These are phyloP conservation scores for Hygrophorus pudorinus DNA, from an alignment of 768 basidiomycete genomes.

Conservation along the genomic window DNA sequence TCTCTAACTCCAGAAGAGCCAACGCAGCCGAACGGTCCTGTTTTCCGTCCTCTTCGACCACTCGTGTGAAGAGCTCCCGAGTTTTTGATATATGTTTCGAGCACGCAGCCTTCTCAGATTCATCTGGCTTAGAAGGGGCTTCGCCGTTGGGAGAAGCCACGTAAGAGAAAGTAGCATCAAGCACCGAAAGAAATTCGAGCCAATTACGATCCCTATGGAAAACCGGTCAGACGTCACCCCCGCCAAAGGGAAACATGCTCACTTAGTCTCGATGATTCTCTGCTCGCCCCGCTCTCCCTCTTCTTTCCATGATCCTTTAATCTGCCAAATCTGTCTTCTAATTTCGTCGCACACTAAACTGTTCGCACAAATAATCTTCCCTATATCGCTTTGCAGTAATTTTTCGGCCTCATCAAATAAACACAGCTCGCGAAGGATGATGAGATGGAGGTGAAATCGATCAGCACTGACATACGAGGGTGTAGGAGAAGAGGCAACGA, in stretches of 20 bases:
- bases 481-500: constrained; percentile 52
- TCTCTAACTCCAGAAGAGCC: constrained; percentile 69
- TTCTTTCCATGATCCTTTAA: constrained; percentile 44
- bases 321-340: constrained; percentile 59
- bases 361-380: constrained; percentile 54
- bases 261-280: constrained; percentile 54
- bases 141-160: constrained; percentile 15
- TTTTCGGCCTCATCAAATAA: constrained; percentile 63
- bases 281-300: constrained; percentile 54
- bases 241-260: constrained; percentile 12
- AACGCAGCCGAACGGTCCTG: constrained; percentile 69
- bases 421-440: constrained; percentile 58
- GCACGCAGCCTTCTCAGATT: constrained; percentile 27
- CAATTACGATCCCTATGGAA: constrained; percentile 67
- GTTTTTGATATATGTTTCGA: constrained; percentile 31
- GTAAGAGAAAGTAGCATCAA: constrained; percentile 55
- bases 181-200: constrained; percentile 69
- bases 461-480: constrained; percentile 61
- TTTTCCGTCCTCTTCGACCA: constrained; percentile 57
- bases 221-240: constrained; percentile 1
- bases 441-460: constrained; percentile 68
- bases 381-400: constrained; percentile 59
- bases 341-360: constrained; percentile 69
- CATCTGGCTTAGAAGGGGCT: constrained; percentile 17
- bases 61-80: constrained; percentile 38